These are phyloP conservation scores for Cyanodermella asteris DNA, from an alignment of 2,329 filamentous ascomycete species.

Conservation along the genomic window DNA sequence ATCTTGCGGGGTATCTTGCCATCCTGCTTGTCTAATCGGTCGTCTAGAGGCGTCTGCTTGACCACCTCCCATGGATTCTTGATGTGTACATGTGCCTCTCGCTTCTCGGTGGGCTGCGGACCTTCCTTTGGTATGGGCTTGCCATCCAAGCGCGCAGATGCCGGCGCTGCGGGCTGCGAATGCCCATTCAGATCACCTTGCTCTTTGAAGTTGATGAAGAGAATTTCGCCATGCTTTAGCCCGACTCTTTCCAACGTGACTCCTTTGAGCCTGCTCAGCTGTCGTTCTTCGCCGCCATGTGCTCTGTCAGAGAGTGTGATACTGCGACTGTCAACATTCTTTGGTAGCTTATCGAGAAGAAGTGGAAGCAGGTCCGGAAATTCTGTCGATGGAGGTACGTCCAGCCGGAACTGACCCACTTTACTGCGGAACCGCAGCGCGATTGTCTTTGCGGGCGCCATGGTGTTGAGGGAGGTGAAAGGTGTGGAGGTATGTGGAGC, in stretches of 20 bases:
- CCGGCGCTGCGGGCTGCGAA: slow-evolving; percentile 12
- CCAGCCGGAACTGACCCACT: slow-evolving; percentile 79
- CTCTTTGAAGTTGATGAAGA: slow-evolving; percentile 66
- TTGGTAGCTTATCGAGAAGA: slow-evolving; percentile 38
- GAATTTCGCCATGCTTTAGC: slow-evolving; percentile 68
- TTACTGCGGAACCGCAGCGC: slow-evolving; percentile 72
- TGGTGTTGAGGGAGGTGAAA: too few species aligned
- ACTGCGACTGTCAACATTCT: slow-evolving; percentile 30
- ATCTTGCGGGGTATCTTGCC: slow-evolving; percentile 65
- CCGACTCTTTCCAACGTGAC: slow-evolving; percentile 35
- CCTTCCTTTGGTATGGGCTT: too few species aligned
- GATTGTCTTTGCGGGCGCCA: slow-evolving; percentile 33
- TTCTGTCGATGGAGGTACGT: slow-evolving; percentile 48
- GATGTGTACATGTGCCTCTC: too few species aligned
- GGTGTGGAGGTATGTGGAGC: background rate
- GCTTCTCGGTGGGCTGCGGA: too few species aligned
- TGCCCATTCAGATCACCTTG: slow-evolving; percentile 30
- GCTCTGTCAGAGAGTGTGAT: slow-evolving; percentile 38
- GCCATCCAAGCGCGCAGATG: too few species aligned
- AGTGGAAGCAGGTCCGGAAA: slow-evolving; percentile 38
- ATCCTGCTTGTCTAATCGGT: slow-evolving; percentile 64
- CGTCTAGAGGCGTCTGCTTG: slow-evolving; percentile 68
- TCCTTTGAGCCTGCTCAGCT: slow-evolving; percentile 28
- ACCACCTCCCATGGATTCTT: slow-evolving; percentile 89
- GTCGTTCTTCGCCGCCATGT: slow-evolving; percentile 34